Base-by-base conservation (phyloP, 352 stramenopile species). In the Aphanomyces astaci region DNA sequence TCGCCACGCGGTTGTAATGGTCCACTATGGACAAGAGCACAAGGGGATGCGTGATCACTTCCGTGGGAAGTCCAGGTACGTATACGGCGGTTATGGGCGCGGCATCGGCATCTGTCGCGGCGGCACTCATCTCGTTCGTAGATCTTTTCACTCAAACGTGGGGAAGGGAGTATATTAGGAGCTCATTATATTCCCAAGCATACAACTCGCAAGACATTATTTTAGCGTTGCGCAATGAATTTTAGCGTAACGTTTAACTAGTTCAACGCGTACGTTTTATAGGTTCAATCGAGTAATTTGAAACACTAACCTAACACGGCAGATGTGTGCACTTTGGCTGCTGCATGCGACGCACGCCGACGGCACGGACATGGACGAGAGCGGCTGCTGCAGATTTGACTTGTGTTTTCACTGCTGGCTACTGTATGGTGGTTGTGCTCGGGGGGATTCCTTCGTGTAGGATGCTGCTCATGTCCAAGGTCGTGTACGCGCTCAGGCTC, bases 1-100 rank as follows among this genome's bases (percentile, higher is more conserved):
- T 96, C 5, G 96, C 96, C 40, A 99, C 95, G 71, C 97, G 92
- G 76, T 99, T 98, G 84, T 99, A 99, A 78, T 99, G 97, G 83
- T 99, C 97, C 53, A 98, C 96, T 55, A 98, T 98, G 71, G 89
- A 98, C 55, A 99, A 83, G 25, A 99, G 84, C 57, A 99, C 97
- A n/a, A 99, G 83, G 33, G 97, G 97, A 78, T 99, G 96, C 49
- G 98, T 97, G 69, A 98, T 96, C 17, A 99, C 96, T 75, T 97
- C 88, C 65, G 93, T 86, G 15, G 87, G 87, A 19, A 95, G 77
- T 19, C 51, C 62, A 10, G 51, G 51, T 11, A 59, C 51, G 24
- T 59, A 30, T 1, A 55, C 48, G 1, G 27, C 48, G 27, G 48
- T 15, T 22, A 15, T 43, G 7, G 36, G 7, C 36, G 36, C 7